Percentiles rank a stretch among this genome's conserved stretches.
Evolutionary conservation across 2,329 filamentous ascomycete species (phyloP).

Genomic region (Lasiodiplodia sp.): DNA sequence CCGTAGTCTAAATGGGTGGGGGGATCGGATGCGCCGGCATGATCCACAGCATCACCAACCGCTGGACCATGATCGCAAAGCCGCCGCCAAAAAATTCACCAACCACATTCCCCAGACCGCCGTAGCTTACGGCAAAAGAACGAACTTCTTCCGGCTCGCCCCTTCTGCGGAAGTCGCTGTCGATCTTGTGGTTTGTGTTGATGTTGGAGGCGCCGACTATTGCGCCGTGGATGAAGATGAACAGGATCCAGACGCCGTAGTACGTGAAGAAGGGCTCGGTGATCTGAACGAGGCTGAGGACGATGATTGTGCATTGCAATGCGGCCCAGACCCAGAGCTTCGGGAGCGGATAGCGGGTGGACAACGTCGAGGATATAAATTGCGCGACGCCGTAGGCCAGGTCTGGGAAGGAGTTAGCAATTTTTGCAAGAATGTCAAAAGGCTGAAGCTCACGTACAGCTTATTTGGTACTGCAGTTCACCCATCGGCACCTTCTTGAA

Average conservation of each 20-base stretch:
- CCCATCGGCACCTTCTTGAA: background rate
- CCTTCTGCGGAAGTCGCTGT: background rate
- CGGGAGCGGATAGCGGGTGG: background rate
- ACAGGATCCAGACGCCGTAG: conserved; percentile 19
- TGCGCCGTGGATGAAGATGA: conserved; percentile 4
- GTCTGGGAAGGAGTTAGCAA: background rate
- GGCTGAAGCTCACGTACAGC: background rate
- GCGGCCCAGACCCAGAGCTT: conserved; percentile 2
- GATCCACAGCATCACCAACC: background rate
- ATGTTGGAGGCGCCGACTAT: background rate
- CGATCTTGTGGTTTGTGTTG: background rate
- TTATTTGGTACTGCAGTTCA: background rate
- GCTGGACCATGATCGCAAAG: conserved; percentile 11
- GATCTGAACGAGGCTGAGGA: conserved; percentile 3
- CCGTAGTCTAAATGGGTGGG: too few relatives aligned
- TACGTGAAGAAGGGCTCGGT: conserved; percentile 1
- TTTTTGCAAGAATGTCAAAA: background rate
- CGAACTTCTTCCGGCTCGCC: background rate
- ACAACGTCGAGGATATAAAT: background rate
- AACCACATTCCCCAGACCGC: background rate
- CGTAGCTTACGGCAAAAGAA: conserved; percentile 3
- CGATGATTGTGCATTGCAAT: background rate
- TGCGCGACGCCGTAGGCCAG: background rate
- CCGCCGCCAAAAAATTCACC: conserved; percentile 9
- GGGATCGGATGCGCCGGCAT: background rate